Conservation (phyloP, 2,329 filamentous ascomycete genomes). For the Ceratocystis smalleyi region DNA sequence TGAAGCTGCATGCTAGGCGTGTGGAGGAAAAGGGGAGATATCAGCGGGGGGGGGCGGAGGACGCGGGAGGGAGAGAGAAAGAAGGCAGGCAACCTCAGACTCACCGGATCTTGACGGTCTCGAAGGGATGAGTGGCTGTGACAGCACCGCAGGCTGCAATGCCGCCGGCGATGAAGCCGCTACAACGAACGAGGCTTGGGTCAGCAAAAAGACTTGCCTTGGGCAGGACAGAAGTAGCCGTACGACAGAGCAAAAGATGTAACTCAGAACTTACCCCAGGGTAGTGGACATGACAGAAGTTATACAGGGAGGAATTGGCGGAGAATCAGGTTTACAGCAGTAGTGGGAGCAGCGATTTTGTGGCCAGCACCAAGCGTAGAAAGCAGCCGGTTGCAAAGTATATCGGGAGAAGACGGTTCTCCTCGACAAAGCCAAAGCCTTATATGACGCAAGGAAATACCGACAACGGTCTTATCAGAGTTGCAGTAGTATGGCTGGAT, state of each 20-base stretch:
- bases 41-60: neutral
- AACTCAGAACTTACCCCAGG: too few species aligned
- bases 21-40: conserved; percentile 9
- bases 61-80: neutral
- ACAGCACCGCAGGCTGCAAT: conserved; percentile 95
- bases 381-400: too few species aligned
- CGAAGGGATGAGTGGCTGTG: conserved; percentile 93
- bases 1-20: conserved; percentile 69
- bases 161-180: conserved; percentile 88
- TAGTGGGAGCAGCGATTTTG: too few species aligned
- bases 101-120: conserved; percentile 96
- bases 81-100: conserved; percentile 20
- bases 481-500: neutral
- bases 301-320: too few species aligned
- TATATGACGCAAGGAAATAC: neutral
- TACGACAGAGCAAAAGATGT: neutral
- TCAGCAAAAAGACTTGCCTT: neutral
- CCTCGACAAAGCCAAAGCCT: neutral
- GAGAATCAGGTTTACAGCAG: too few species aligned
- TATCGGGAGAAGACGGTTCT: too few species aligned
- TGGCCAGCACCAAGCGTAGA: too few species aligned
- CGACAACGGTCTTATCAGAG: neutral
- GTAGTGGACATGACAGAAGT: too few species aligned
- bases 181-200: conserved; percentile 21
- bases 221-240: neutral